Conservation (phyloP, 1,284 basidiomycete species). For the Neotropicomus parvogracilis region DNA sequence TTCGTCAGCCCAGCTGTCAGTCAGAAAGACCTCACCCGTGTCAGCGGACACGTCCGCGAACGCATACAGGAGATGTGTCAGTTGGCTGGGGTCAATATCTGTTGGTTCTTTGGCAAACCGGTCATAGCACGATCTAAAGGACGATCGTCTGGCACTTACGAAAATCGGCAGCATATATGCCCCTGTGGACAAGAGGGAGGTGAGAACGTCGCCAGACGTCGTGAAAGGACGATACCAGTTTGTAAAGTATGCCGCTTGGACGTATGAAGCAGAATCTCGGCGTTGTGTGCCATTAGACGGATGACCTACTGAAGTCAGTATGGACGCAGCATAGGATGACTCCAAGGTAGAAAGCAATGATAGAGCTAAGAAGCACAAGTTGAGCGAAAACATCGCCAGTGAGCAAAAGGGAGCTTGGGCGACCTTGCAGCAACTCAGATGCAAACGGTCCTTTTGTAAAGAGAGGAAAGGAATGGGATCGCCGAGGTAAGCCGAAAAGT, state of each 20-base stretch:
- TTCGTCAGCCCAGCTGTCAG: slow-evolving; percentile 81
- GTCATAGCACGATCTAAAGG: neutral
- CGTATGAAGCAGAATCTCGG: slow-evolving; percentile 48
- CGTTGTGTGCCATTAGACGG: slow-evolving; percentile 36
- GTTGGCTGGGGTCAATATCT: slow-evolving; percentile 51
- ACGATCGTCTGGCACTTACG: slow-evolving; percentile 40
- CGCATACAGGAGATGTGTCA: slow-evolving; percentile 78
- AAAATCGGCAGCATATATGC: slow-evolving; percentile 81
- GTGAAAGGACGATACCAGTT: slow-evolving; percentile 46
- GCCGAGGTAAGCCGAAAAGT: slow-evolving; percentile 7
- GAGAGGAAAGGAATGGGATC: neutral
- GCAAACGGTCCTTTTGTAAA: slow-evolving; percentile 19
- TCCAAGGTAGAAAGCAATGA: slow-evolving; percentile 11
- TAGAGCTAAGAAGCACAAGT: slow-evolving; percentile 8
- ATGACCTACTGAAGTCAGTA: slow-evolving; percentile 3
- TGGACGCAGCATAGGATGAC: slow-evolving; percentile 11
- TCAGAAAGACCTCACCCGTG: slow-evolving; percentile 66
- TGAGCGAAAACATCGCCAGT: neutral
- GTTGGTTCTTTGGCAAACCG: slow-evolving; percentile 50
- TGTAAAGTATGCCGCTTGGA: slow-evolving; percentile 62
- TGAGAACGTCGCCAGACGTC: neutral
- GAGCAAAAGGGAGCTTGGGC: slow-evolving; percentile 1
- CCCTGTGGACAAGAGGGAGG: slow-evolving; percentile 43
- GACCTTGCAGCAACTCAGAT: neutral
- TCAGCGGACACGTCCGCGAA: slow-evolving; percentile 78